Evolutionary conservation across 2,329 filamentous ascomycete genomes (phyloP).

Genomic region (Monosporascus ibericus): DNA sequence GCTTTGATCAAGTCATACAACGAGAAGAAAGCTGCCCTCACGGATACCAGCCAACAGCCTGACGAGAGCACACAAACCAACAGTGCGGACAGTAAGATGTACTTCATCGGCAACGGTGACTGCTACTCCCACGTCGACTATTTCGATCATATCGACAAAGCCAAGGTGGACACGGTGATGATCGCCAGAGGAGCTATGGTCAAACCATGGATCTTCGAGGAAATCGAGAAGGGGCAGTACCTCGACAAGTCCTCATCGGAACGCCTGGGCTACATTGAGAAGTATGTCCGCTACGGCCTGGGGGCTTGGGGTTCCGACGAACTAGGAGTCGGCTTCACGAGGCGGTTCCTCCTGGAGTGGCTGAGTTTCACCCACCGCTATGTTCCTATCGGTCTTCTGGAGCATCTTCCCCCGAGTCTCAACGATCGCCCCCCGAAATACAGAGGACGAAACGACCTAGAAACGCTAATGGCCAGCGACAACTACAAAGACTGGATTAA

Average conservation of each 20-base stretch:
- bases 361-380: slow-evolving; percentile 91
- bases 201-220: slow-evolving; percentile 98
- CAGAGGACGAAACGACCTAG: slow-evolving; percentile 78
- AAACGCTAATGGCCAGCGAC: slow-evolving; percentile 84
- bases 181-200: slow-evolving; percentile 91
- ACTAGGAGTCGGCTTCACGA: slow-evolving; percentile 82
- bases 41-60: slow-evolving; percentile 72
- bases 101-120: slow-evolving; percentile 94
- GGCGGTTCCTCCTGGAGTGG: slow-evolving; percentile 92
- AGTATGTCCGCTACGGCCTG: slow-evolving; percentile 83
- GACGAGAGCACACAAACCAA: slow-evolving; percentile 70
- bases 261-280: slow-evolving; percentile 78
- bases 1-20: slow-evolving; percentile 78
- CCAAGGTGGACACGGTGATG: slow-evolving; percentile 91
- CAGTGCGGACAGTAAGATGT: slow-evolving; percentile 62
- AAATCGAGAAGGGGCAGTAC: slow-evolving; percentile 87
- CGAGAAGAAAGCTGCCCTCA: slow-evolving; percentile 54
- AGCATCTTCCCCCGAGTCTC: slow-evolving; percentile 79
- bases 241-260: slow-evolving; percentile 90
- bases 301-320: slow-evolving; percentile 96
- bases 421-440: slow-evolving; percentile 87
- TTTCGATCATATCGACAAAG: slow-evolving; percentile 66
- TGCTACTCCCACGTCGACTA: slow-evolving; percentile 93
- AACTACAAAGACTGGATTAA: slow-evolving; percentile 99
- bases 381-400: slow-evolving; percentile 81